Evolutionary conservation across 345 rosid genomes (phyloP), one percentile per base, ranked within the genome.

Genomic region (Trapa incisa): DNA sequence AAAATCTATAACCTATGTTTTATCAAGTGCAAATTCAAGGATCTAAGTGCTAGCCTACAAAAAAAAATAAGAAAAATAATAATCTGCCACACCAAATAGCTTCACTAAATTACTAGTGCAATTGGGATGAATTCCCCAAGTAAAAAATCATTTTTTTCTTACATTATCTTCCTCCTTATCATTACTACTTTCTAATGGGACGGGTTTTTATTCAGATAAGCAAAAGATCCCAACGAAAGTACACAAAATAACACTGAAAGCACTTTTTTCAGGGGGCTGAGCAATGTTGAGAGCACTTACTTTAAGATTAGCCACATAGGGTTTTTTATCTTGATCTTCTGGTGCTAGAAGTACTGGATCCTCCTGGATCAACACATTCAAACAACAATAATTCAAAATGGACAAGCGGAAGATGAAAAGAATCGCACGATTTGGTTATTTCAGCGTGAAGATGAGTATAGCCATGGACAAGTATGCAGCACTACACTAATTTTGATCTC

Each of bases 291-390:
- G 0, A 45, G 47, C 33, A 65, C 64, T 72, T 81, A 94, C 99
- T 96, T 95, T 95, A 68, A 95, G 87, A 66, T 91, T 89, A 61
- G 99, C 99, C 37, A 91, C 98, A 75, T 95, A 91, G 41, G 99
- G 98, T 72, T 91, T 95, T 70, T 95, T 96, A 17, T 71, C 72
- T 70, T 74, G 68, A 69, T 91, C 96, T 73, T 85, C 98, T 0
- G 99, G 99, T 72, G 83, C 86, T 72, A 95, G 75, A 75, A 95
- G 92, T 41, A 95, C 98, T 6, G 97, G 96, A 83, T 91, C 99
- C 82, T 91, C 99, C 97, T 95, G 75, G 71, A 70, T 48, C 70
- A 78, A n/a, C 56, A 65, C 39, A 45, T 29, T 38, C 1, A 36
- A n/a, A 60, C 33, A 32, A 9, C 50, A 69, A 39, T n/a, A 45